Evolutionary conservation across 345 rosid genomes (phyloP).

Genomic region (Cochlearia excelsa): DNA sequence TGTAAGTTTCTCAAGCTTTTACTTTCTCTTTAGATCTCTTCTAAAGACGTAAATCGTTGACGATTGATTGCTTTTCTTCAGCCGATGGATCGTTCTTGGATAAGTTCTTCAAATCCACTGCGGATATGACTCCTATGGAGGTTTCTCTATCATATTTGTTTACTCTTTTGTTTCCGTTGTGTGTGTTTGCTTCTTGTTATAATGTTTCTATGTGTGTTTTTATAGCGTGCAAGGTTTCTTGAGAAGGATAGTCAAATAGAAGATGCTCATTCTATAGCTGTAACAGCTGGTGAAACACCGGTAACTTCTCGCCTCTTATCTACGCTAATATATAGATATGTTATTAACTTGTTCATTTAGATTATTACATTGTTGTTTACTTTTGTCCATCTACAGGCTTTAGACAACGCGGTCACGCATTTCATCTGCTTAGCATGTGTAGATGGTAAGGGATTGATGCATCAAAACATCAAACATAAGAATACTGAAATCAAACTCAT

Average conservation of each 20-base stretch:
- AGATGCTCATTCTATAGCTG: conserved; percentile 88
- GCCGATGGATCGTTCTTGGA: conserved; percentile 82
- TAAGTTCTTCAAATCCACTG: conserved; percentile 69
- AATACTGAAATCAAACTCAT: neutral
- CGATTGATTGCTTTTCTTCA: conserved; percentile 34
- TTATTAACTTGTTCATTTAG: conserved; percentile 1
- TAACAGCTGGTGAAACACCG: conserved; percentile 77
- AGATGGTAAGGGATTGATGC: conserved; percentile 49
- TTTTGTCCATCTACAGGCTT: conserved; percentile 51
- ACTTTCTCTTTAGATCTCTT: neutral
- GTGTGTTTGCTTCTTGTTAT: neutral
- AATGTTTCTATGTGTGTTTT: conserved; percentile 1
- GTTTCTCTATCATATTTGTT: conserved; percentile 43
- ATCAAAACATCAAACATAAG: conserved; percentile 1
- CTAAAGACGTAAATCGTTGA: neutral
- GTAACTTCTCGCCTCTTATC: conserved; percentile 36
- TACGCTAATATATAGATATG: neutral
- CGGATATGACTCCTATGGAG: conserved; percentile 67
- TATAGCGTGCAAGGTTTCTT: conserved; percentile 73
- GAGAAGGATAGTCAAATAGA: conserved; percentile 82
- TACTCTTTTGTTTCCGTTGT: neutral
- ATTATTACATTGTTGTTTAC: conserved; percentile 7
- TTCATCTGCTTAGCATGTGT: conserved; percentile 84
- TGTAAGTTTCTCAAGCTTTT: conserved; percentile 45
- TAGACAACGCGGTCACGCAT: conserved; percentile 62